Conservation (phyloP, 169 alveolate species). For the Perkinsus marinus region DNA sequence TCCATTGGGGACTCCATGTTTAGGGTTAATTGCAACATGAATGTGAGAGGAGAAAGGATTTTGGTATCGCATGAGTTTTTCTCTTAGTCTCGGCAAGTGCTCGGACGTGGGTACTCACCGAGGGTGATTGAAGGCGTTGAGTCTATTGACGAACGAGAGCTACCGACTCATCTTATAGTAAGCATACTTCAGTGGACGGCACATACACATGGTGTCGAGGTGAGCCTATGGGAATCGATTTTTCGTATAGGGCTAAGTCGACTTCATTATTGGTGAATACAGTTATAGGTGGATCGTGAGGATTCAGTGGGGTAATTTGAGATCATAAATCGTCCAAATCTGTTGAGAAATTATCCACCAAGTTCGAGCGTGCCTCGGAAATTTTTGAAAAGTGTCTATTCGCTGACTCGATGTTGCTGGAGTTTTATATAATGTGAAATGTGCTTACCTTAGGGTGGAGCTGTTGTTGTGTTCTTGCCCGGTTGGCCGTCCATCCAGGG, state of each 20-base stretch:
- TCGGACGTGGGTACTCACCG: not conserved
- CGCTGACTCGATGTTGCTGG: not conserved
- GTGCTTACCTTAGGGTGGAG: not conserved
- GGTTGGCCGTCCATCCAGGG: constrained; percentile 2
- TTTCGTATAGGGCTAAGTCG: no score
- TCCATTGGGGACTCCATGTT: not conserved
- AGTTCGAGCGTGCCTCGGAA: no score
- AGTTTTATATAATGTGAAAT: no score
- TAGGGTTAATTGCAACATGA: not conserved
- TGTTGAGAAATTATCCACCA: no score
- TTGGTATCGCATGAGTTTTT: no score
- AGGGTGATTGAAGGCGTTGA: not conserved
- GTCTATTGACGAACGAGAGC: not conserved
- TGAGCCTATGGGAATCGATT: not conserved
- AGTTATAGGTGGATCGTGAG: no score
- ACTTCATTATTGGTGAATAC: no score
- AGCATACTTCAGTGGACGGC: not conserved
- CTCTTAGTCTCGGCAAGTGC: not conserved
- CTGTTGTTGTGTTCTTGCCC: not conserved
- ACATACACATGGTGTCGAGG: not conserved
- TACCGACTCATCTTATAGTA: not conserved
- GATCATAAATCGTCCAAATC: no score
- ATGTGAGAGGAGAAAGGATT: not conserved
- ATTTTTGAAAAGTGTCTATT: no score
- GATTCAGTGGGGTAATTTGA: no score